phyloP scores from a whole-genome alignment of 306 rosid genomes.

The Prunus armeniaca region DNA sequence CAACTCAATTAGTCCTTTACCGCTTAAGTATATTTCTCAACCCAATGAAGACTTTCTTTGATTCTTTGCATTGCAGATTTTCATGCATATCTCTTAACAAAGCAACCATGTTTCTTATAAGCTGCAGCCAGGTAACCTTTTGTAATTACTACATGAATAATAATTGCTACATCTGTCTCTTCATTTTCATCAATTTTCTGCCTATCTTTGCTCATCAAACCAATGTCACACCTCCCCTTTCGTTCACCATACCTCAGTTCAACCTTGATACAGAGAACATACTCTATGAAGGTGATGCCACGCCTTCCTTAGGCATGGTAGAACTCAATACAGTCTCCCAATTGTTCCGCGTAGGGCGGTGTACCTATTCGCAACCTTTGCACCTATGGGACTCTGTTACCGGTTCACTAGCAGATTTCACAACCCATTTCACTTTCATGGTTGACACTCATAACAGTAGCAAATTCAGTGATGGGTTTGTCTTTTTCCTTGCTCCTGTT shows the following conservation, averaged over 20 bases:
- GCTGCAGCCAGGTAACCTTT: neutral
- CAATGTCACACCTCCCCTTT: neutral
- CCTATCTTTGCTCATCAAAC: neutral
- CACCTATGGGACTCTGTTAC: constrained; percentile 18
- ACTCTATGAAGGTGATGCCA: neutral
- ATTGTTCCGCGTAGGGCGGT: neutral
- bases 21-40: neutral
- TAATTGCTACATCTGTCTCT: neutral
- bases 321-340: neutral
- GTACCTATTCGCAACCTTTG: neutral
- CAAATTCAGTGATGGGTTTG: constrained; percentile 6
- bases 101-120: neutral
- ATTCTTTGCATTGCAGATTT: neutral
- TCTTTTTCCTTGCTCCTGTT: constrained; percentile 22
- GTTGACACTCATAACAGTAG: neutral
- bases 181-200: neutral
- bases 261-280: neutral
- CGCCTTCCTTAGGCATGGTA: neutral
- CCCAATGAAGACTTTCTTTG: neutral
- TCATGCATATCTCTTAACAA: neutral
- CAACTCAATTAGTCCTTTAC: neutral
- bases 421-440: constrained; percentile 21
- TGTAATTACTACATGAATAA: neutral
- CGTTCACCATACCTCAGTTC: neutral
- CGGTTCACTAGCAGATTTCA: constrained; percentile 12